These are phyloP conservation scores for Entomophthora muscae DNA, from an alignment of 371 early-diverging fungal species.

Conservation along the genomic window DNA sequence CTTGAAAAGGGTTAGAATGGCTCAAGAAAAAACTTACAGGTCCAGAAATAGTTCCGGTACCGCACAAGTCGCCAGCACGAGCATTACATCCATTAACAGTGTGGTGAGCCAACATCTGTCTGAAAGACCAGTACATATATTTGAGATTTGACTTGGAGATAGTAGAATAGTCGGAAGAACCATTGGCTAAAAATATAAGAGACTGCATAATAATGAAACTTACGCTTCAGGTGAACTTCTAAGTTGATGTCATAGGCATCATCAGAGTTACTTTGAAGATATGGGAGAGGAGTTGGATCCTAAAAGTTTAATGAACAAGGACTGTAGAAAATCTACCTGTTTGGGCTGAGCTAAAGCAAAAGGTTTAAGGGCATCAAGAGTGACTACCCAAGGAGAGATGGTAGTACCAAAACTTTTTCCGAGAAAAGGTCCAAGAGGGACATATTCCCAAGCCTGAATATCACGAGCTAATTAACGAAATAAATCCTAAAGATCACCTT, in stretches of 20 bases:
- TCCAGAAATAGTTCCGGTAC: constrained; percentile 89
- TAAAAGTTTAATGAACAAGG: constrained; percentile 11
- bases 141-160: constrained; percentile 72
- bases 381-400: constrained; percentile 94
- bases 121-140: constrained; percentile 95
- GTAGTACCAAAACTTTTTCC: constrained; percentile 97
- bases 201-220: constrained; percentile 11
- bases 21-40: constrained; percentile 31
- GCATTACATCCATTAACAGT: constrained; percentile 89
- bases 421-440: constrained; percentile 92
- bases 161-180: constrained; percentile 25
- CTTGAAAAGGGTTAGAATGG: constrained; percentile 10
- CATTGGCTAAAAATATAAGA: constrained; percentile 21
- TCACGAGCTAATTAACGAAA: constrained; percentile 43
- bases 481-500: not conserved
- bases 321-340: constrained; percentile 18
- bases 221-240: constrained; percentile 60
- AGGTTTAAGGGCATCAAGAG: constrained; percentile 87
- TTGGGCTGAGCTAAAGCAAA: constrained; percentile 63
- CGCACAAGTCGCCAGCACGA: constrained; percentile 83
- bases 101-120: constrained; percentile 90
- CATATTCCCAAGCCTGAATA: constrained; percentile 89
- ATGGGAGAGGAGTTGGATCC: constrained; percentile 61
- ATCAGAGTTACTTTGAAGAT: constrained; percentile 37
- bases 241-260: constrained; percentile 73